Conservation (phyloP, 192 early-diverging fungal genomes). For the Gamsiella multidivaricata region DNA sequence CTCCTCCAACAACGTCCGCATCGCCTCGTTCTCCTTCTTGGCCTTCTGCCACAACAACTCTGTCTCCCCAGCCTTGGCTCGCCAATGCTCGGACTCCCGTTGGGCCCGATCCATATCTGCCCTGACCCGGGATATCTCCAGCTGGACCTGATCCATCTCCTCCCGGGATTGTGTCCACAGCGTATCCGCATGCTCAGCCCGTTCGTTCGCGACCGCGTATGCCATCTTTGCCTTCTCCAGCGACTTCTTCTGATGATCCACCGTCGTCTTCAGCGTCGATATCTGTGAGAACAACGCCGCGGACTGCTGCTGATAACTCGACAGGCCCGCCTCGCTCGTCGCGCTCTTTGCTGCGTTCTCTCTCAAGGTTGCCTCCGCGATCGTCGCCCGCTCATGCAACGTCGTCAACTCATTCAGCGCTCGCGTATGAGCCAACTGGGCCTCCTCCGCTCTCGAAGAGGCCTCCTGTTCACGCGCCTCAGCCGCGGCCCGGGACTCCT, state of each 20-base stretch:
- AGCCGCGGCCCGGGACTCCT: slow-evolving; percentile 51
- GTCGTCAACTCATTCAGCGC: slow-evolving; percentile 57
- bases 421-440: slow-evolving; percentile 61
- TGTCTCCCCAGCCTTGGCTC: slow-evolving; percentile 47
- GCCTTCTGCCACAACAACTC: slow-evolving; percentile 54
- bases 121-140: slow-evolving; percentile 39
- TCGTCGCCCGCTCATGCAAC: slow-evolving; percentile 54
- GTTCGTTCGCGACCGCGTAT: slow-evolving; percentile 50
- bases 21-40: slow-evolving; percentile 54
- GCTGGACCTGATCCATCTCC: slow-evolving; percentile 48
- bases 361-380: slow-evolving; percentile 56
- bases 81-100: slow-evolving; percentile 51
- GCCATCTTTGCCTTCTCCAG: slow-evolving; percentile 57
- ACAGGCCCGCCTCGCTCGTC: slow-evolving; percentile 45
- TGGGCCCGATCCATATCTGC: slow-evolving; percentile 54
- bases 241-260: slow-evolving; percentile 58
- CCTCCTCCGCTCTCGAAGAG: slow-evolving; percentile 59
- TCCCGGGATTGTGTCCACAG: slow-evolving; percentile 56
- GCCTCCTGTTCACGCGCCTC: slow-evolving; percentile 61
- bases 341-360: slow-evolving; percentile 49
- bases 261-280: slow-evolving; percentile 44
- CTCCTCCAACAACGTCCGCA: slow-evolving; percentile 55
- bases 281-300: slow-evolving; percentile 36
- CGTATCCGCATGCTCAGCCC: slow-evolving; percentile 52
- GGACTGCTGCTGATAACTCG: slow-evolving; percentile 45